phyloP scores from a whole-genome alignment of 2,329 filamentous ascomycete species.

The Aspergillus sojae region DNA sequence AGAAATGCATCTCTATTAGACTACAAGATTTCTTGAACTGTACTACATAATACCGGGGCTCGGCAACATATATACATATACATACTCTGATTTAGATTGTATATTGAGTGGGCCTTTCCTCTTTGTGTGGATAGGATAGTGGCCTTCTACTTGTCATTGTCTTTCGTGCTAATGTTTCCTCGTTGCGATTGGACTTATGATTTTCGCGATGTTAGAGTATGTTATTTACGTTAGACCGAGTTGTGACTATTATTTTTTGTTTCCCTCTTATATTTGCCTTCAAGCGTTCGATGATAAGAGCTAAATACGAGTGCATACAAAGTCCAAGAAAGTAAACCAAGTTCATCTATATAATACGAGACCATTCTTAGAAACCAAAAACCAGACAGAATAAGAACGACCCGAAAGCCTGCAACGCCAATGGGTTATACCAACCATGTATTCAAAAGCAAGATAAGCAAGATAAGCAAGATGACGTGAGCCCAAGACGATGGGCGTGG shows the following conservation, averaged over 20 bases:
- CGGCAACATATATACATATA: not conserved
- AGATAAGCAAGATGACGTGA: not conserved
- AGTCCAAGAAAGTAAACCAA: not conserved
- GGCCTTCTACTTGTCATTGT: not conserved
- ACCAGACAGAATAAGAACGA: not conserved
- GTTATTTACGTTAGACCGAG: not conserved
- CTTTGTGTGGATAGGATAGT: not conserved
- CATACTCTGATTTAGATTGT: not conserved
- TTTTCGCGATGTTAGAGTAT: not conserved
- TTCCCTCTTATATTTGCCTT: not conserved
- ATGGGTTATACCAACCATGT: not conserved
- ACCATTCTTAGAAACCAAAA: not conserved
- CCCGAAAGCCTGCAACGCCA: not conserved
- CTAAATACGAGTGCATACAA: not conserved
- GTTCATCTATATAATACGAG: not conserved
- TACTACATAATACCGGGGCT: constrained; percentile 2
- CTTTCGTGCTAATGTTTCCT: not conserved
- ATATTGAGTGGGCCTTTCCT: no score
- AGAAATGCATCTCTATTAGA: not conserved
- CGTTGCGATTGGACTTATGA: not conserved
- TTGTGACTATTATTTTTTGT: not conserved
- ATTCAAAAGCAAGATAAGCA: not conserved
- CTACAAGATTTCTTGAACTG: not conserved
- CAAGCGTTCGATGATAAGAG: not conserved
- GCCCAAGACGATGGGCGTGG: not conserved